These are phyloP conservation scores for Boletus fagicola DNA, from an alignment of 768 basidiomycete genomes.

Conservation along the genomic window DNA sequence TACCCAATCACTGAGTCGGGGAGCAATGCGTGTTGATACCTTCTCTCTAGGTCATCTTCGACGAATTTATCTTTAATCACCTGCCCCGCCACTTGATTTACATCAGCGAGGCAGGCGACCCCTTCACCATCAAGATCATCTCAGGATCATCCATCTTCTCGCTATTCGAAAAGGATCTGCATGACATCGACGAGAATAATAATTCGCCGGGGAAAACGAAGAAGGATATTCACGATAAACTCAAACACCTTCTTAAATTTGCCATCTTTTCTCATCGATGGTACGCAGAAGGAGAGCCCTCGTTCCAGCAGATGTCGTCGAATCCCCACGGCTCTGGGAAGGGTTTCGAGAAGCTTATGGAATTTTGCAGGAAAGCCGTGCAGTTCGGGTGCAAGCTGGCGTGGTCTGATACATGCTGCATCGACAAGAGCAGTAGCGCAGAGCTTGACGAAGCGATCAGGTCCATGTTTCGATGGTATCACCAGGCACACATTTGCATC, in stretches of 20 bases:
- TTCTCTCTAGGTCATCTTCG: not conserved
- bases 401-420: constrained; percentile 19
- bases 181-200: not conserved
- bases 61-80: not conserved
- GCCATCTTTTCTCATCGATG: constrained; percentile 21
- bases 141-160: not conserved
- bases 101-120: not conserved
- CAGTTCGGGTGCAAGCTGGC: constrained; percentile 13
- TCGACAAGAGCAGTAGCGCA: constrained; percentile 16
- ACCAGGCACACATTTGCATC: constrained; percentile 12
- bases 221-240: not conserved
- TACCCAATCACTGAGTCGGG: too few relatives aligned
- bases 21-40: too few relatives aligned
- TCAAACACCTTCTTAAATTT: constrained; percentile 6
- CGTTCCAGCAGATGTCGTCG: not conserved
- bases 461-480: constrained; percentile 22
- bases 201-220: not conserved
- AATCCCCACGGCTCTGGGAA: constrained; percentile 1
- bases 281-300: constrained; percentile 9
- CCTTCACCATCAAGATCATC: not conserved
- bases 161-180: not conserved
- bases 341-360: constrained; percentile 13
- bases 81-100: not conserved
- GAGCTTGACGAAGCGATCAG: constrained; percentile 19
- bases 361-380: constrained; percentile 10